Percentiles rank a stretch among this genome's conserved stretches.
Conservation (phyloP, 2,329 filamentous ascomycete species). For the Uncinocarpus reesii region DNA sequence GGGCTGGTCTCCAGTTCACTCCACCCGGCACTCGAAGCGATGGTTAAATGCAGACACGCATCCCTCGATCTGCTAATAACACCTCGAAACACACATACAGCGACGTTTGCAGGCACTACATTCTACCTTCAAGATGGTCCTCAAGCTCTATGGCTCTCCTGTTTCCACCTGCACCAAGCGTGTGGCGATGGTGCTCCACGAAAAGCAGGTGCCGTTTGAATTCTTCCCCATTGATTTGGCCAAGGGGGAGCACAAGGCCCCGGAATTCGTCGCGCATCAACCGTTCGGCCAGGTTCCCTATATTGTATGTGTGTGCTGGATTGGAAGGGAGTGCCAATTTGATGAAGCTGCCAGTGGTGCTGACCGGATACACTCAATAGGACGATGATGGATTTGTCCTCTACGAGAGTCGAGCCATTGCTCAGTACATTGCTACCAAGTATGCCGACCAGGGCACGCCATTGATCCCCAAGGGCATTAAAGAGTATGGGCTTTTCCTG, state of each 20-base stretch:
- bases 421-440: conserved; percentile 14
- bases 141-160: conserved; percentile 13
- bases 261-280: conserved; percentile 10
- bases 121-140: conserved; percentile 10
- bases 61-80: too few species aligned
- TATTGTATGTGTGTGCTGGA: conserved; percentile 6
- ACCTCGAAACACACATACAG: background rate
- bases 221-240: conserved; percentile 10
- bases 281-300: conserved; percentile 15
- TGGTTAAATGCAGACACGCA: too few species aligned
- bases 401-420: conserved; percentile 14
- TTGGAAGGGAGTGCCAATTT: background rate
- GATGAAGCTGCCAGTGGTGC: background rate
- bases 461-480: conserved; percentile 12
- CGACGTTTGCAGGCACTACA: too few species aligned
- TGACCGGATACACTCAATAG: background rate
- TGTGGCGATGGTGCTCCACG: conserved; percentile 15
- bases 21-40: too few species aligned
- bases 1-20: too few species aligned
- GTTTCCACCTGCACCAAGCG: conserved; percentile 13
- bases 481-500: conserved; percentile 8
- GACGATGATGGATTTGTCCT: conserved; percentile 16
- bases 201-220: conserved; percentile 14
- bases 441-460: conserved; percentile 12
- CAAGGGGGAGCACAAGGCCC: conserved; percentile 12